Evolutionary conservation across 1,284 basidiomycete genomes (phyloP).

Genomic region (Rhodotorula glutinis): DNA sequence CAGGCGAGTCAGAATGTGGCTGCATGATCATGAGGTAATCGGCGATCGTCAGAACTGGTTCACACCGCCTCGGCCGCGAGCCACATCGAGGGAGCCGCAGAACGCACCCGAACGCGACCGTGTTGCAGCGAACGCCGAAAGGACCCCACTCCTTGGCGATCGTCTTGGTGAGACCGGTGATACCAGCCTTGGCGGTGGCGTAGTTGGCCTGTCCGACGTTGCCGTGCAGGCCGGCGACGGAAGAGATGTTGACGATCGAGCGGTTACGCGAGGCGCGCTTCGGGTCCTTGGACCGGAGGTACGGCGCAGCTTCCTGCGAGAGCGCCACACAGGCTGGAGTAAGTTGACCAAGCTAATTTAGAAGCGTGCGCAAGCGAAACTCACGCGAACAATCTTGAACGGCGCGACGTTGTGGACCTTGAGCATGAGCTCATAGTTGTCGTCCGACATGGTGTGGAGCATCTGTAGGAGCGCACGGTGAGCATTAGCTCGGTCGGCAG

Average conservation of each 20-base stretch:
- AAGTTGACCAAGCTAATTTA: conserved; percentile 49
- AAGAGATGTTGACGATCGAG: conserved; percentile 66
- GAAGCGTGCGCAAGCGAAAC: neutral
- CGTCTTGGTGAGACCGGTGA: conserved; percentile 62
- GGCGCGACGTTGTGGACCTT: conserved; percentile 77
- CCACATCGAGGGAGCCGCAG: conserved; percentile 41
- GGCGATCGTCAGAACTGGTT: too few species aligned
- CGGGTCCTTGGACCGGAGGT: conserved; percentile 66
- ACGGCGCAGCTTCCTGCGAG: conserved; percentile 19
- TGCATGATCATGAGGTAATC: neutral
- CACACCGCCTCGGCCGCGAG: too few species aligned
- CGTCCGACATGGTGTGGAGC: conserved; percentile 80
- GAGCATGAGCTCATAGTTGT: conserved; percentile 74
- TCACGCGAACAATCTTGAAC: conserved; percentile 67
- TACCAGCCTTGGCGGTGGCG: conserved; percentile 61
- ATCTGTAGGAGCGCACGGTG: conserved; percentile 51
- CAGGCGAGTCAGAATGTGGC: conserved; percentile 39
- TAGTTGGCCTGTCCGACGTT: conserved; percentile 80
- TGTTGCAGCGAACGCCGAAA: conserved; percentile 76
- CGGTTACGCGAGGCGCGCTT: conserved; percentile 60
- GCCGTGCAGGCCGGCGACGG: conserved; percentile 69
- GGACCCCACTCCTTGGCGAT: conserved; percentile 81
- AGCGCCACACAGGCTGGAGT: too few species aligned
- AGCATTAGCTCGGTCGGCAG: neutral
- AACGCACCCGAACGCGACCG: conserved; percentile 66